phyloP scores from a whole-genome alignment of 805 yeast genomes.

The Kodamaea lidongshanica region DNA sequence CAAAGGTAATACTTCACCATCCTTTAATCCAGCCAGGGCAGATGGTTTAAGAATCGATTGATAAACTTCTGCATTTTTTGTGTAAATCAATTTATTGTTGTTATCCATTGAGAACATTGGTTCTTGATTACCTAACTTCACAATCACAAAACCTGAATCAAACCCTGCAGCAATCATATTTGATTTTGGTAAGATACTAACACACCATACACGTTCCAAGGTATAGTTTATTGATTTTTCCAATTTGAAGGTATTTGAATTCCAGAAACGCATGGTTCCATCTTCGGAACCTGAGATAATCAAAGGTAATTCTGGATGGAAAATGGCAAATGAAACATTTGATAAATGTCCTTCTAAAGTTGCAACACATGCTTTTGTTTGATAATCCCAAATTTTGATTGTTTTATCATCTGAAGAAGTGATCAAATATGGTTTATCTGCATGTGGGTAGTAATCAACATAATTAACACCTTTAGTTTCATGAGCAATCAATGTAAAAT shows the following conservation, averaged over 20 bases:
- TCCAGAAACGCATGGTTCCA: slow-evolving; percentile 92
- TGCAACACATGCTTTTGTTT: slow-evolving; percentile 92
- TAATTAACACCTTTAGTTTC: slow-evolving; percentile 91
- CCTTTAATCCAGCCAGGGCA: slow-evolving; percentile 60
- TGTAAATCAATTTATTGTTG: slow-evolving; percentile 85
- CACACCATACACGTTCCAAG: slow-evolving; percentile 96
- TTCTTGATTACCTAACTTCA: slow-evolving; percentile 88
- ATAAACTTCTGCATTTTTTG: slow-evolving; percentile 84
- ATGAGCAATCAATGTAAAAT: slow-evolving; percentile 86
- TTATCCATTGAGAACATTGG: slow-evolving; percentile 92
- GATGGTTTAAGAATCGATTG: slow-evolving; percentile 68
- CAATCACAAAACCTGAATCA: slow-evolving; percentile 87
- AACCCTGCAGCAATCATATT: slow-evolving; percentile 87
- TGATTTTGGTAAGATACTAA: slow-evolving; percentile 61
- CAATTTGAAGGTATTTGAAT: slow-evolving; percentile 84
- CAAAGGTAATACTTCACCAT: slow-evolving; percentile 74
- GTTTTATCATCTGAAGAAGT: slow-evolving; percentile 90
- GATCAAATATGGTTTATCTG: slow-evolving; percentile 93
- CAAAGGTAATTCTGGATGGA: slow-evolving; percentile 95
- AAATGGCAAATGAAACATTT: slow-evolving; percentile 93
- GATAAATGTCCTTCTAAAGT: slow-evolving; percentile 89
- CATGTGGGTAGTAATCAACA: slow-evolving; percentile 94
- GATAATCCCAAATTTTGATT: slow-evolving; percentile 92
- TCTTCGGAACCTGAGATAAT: slow-evolving; percentile 97
- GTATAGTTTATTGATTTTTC: slow-evolving; percentile 89